Evolutionary conservation across 345 rosid genomes (phyloP).

Genomic region (Eucalyptus fibrosa): DNA sequence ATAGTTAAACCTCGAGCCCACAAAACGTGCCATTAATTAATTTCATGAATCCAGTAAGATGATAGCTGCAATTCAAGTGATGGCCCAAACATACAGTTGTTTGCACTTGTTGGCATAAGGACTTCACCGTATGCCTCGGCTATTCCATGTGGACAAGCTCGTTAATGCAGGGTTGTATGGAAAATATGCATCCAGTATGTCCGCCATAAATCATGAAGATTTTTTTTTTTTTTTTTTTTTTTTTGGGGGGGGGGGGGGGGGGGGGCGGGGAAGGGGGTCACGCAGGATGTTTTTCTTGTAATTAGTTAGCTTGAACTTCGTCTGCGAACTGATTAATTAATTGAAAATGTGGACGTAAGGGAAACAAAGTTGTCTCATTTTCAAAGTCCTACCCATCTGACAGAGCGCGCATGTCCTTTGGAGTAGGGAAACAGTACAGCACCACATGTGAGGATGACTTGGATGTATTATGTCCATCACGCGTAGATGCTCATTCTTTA

Average conservation of each 20-base stretch:
- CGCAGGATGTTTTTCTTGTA: neutral
- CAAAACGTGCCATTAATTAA: neutral
- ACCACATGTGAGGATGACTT: neutral
- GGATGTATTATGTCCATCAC: neutral
- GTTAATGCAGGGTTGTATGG: neutral
- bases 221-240: too few relatives aligned
- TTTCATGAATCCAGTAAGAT: neutral
- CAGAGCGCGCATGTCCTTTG: neutral
- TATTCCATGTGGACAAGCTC: neutral
- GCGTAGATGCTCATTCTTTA: neutral
- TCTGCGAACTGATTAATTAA: neutral
- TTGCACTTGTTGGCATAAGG: neutral
- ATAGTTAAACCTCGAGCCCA: neutral
- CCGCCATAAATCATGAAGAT: neutral
- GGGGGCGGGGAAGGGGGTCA: too few relatives aligned
- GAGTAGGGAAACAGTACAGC: neutral
- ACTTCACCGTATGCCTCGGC: neutral
- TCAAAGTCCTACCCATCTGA: neutral
- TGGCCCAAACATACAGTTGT: neutral
- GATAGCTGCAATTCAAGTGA: neutral
- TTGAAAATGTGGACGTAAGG: neutral
- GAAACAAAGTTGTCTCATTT: neutral
- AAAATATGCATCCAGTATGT: neutral
- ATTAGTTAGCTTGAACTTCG: neutral
- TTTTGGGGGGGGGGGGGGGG: too few relatives aligned